Evolutionary conservation across 495 filamentous ascomycete genomes (phyloP).

Genomic region (Daldinia loculata): DNA sequence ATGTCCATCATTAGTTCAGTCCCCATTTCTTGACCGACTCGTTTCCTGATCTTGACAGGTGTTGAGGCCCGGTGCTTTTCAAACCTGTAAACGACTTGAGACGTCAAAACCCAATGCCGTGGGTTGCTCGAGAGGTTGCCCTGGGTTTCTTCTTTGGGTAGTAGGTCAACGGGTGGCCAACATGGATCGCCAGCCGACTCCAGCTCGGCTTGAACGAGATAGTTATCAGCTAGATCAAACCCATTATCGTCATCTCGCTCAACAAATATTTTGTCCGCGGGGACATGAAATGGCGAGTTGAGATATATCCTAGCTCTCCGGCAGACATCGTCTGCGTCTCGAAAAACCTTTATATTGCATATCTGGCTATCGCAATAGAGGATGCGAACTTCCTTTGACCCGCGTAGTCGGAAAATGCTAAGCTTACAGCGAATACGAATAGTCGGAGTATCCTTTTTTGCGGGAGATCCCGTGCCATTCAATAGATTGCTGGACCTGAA

Average conservation of each 20-base stretch:
- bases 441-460: slow-evolving; percentile 50
- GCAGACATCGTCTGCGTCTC: slow-evolving; percentile 52
- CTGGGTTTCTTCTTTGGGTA: slow-evolving; percentile 45
- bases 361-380: slow-evolving; percentile 58
- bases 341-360: slow-evolving; percentile 56
- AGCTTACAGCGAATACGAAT: slow-evolving; percentile 57
- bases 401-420: slow-evolving; percentile 48
- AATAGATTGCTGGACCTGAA: slow-evolving; percentile 49
- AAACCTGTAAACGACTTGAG: slow-evolving; percentile 52
- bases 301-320: slow-evolving; percentile 56
- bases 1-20: slow-evolving; percentile 57
- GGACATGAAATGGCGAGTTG: slow-evolving; percentile 56
- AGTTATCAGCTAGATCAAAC: slow-evolving; percentile 56
- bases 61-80: slow-evolving; percentile 51
- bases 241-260: slow-evolving; percentile 52
- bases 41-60: slow-evolving; percentile 51
- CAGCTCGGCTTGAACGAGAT: slow-evolving; percentile 57
- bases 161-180: slow-evolving; percentile 58
- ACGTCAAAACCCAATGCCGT: slow-evolving; percentile 52
- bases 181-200: slow-evolving; percentile 55
- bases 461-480: slow-evolving; percentile 50
- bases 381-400: slow-evolving; percentile 40
- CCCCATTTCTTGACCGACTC: slow-evolving; percentile 34
- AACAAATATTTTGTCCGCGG: slow-evolving; percentile 56
- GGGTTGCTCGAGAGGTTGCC: slow-evolving; percentile 41